phyloP scores from a whole-genome alignment of 306 rosid genomes.

The Trichosanthes cucumerina region DNA sequence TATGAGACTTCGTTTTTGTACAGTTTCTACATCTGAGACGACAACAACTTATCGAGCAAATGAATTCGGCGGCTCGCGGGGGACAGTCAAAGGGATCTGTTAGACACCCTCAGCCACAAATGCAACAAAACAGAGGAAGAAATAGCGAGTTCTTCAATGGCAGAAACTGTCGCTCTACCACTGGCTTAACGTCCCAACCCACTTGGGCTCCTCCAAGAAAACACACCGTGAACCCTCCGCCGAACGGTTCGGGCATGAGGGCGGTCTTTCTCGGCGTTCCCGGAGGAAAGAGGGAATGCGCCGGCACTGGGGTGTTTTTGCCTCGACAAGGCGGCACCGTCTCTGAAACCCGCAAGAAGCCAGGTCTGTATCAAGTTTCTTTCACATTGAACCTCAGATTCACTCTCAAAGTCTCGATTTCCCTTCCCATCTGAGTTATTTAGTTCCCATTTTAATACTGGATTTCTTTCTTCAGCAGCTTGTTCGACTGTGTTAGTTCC shows the following conservation, averaged over 20 bases:
- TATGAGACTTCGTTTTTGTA: neutral
- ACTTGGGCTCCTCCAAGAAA: constrained; percentile 46
- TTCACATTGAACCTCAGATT: neutral
- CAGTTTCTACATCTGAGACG: constrained; percentile 35
- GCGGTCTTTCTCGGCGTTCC: constrained; percentile 28
- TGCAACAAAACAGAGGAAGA: constrained; percentile 22
- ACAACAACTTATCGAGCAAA: constrained; percentile 33
- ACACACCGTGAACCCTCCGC: constrained; percentile 17
- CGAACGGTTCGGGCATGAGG: constrained; percentile 36
- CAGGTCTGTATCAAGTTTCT: constrained; percentile 9
- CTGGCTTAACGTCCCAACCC: constrained; percentile 22
- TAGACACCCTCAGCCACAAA: constrained; percentile 16
- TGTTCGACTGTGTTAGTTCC: constrained; percentile 51
- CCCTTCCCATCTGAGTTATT: too few species aligned
- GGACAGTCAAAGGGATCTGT: constrained; percentile 15
- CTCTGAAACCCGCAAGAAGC: constrained; percentile 19
- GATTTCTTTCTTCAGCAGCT: constrained; percentile 16
- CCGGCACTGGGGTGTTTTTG: constrained; percentile 60
- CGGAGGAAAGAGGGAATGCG: constrained; percentile 21
- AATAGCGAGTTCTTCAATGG: constrained; percentile 17
- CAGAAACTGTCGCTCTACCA: constrained; percentile 13
- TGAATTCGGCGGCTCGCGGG: constrained; percentile 14
- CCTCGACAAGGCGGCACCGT: constrained; percentile 28
- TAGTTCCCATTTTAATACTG: neutral
- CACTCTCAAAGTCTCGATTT: neutral